Conservation (phyloP, 441 rosid species). For the Euphorbia schlechtendalii region DNA sequence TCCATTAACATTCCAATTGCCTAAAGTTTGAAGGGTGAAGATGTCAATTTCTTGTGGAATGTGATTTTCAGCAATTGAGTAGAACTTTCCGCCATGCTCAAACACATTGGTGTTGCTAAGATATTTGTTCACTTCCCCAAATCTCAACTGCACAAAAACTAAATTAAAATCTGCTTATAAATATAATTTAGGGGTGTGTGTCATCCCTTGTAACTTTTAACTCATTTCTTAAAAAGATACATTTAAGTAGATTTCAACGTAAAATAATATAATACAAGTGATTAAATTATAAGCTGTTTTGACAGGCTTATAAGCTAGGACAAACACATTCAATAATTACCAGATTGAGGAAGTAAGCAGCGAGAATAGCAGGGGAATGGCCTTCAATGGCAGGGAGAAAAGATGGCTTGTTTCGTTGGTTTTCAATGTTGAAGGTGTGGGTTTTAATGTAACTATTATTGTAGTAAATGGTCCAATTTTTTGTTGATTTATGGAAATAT, state of each 20-base stretch:
- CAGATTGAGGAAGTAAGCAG: conserved; percentile 36
- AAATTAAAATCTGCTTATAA: too few species aligned
- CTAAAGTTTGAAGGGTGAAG: conserved; percentile 25
- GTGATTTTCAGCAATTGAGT: too few species aligned
- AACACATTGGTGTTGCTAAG: conserved; percentile 48
- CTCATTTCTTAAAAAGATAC: too few species aligned
- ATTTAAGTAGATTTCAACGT: too few species aligned
- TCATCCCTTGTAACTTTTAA: too few species aligned
- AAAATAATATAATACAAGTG: too few species aligned
- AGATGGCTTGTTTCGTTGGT: conserved; percentile 29
- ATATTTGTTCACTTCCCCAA: conserved; percentile 35
- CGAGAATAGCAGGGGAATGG: conserved; percentile 28
- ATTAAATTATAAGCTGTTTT: too few species aligned
- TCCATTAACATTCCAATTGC: conserved; percentile 39
- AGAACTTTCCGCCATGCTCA: conserved; percentile 46
- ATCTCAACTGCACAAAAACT: conserved; percentile 31
- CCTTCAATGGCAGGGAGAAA: conserved; percentile 48
- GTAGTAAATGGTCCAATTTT: too few species aligned
- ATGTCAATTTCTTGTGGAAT: conserved; percentile 52
- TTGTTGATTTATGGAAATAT: conserved; percentile 31
- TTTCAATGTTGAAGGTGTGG: conserved; percentile 34
- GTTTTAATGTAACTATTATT: conserved; percentile 38
- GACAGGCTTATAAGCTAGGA: too few species aligned
- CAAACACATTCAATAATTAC: too few species aligned
- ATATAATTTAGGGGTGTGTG: too few species aligned